Conservation (phyloP, 2,329 filamentous ascomycete species). For the Colletotrichum sp. region DNA sequence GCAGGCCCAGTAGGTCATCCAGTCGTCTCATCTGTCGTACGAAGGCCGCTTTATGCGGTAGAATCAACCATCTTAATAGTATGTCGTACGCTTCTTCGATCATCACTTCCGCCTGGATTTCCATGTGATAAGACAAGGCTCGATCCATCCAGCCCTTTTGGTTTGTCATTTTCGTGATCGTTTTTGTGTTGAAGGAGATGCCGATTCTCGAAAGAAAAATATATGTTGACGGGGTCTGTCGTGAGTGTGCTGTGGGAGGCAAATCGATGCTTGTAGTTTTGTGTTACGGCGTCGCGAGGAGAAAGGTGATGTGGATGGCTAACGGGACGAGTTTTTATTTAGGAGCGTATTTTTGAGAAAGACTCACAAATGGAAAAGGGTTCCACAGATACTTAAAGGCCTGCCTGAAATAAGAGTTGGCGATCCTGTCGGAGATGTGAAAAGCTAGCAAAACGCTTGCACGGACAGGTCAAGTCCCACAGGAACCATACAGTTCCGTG, state of each 20-base stretch:
- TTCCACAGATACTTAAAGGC: fast-evolving
- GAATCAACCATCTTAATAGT: background rate
- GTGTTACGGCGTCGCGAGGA: background rate
- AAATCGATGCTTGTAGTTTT: background rate
- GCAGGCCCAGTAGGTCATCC: background rate
- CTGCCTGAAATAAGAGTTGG: background rate
- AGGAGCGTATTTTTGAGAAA: background rate
- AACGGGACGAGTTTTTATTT: background rate
- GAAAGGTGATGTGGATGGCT: background rate
- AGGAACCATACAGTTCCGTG: background rate
- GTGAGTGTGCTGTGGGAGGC: background rate
- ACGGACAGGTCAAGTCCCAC: background rate
- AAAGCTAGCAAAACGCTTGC: background rate
- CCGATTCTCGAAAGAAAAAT: background rate
- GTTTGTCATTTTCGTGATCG: background rate
- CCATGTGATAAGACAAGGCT: background rate
- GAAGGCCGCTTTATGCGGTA: background rate
- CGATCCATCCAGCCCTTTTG: background rate
- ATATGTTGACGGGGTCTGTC: background rate
- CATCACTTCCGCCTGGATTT: background rate
- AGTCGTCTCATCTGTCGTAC: background rate
- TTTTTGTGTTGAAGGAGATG: background rate
- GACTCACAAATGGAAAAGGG: background rate
- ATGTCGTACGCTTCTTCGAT: background rate
- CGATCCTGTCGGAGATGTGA: background rate